These are phyloP conservation scores for Daldinia eschscholtzii DNA, from an alignment of 2,329 filamentous ascomycete species.

Conservation along the genomic window DNA sequence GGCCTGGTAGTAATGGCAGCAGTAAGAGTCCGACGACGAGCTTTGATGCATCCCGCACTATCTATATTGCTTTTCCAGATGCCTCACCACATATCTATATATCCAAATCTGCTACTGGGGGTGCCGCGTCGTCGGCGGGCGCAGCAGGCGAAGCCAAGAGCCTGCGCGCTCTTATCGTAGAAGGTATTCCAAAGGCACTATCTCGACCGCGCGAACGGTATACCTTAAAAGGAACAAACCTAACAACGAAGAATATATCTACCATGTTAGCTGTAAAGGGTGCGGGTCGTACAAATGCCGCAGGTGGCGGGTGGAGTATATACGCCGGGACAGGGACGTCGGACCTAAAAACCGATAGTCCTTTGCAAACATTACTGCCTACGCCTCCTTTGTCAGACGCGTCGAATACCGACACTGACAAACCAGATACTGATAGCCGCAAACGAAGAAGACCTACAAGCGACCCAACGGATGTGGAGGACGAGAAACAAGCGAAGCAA, in stretches of 20 bases:
- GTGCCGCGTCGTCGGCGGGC: slow-evolving; percentile 51
- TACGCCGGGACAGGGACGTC: slow-evolving; percentile 70
- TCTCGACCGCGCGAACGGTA: slow-evolving; percentile 81
- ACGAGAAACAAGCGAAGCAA: slow-evolving; percentile 64
- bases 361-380: slow-evolving; percentile 66
- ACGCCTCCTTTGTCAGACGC: slow-evolving; percentile 61
- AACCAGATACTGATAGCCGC: slow-evolving; percentile 30
- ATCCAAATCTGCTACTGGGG: slow-evolving; percentile 56
- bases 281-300: slow-evolving; percentile 75
- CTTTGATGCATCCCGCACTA: slow-evolving; percentile 75
- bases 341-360: slow-evolving; percentile 60
- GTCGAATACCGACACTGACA: slow-evolving; percentile 44
- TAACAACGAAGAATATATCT: slow-evolving; percentile 78
- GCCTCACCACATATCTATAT: slow-evolving; percentile 81
- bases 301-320: slow-evolving; percentile 82
- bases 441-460: slow-evolving; percentile 45
- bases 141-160: slow-evolving; percentile 68
- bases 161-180: slow-evolving; percentile 77
- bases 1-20: slow-evolving; percentile 35
- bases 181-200: slow-evolving; percentile 85
- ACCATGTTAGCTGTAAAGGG: slow-evolving; percentile 78
- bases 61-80: slow-evolving; percentile 87
- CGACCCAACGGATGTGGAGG: slow-evolving; percentile 49
- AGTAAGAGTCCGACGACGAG: slow-evolving; percentile 53
- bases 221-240: slow-evolving; percentile 73